Base-by-base conservation (phyloP, 2,329 filamentous ascomycete species). In the Talaromyces marneffei region DNA sequence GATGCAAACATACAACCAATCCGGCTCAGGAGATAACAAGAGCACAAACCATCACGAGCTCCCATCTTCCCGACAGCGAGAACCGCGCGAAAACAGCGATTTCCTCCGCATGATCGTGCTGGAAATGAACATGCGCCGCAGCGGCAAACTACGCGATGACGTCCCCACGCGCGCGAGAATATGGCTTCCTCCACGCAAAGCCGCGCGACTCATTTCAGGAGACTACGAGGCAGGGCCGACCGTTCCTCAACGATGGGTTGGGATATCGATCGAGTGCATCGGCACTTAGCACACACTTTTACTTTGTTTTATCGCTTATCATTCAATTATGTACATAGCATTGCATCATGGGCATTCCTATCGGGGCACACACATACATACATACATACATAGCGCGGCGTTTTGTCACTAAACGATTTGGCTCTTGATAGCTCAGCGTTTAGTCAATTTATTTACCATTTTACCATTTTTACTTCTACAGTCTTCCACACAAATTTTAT, bases 41-140 rank as follows among this genome's bases (percentile, higher is more conserved):
- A 70, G 74, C 42, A 75, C 79, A 62, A 74, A 25, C 2, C 33
- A 39, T 40, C 52, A 70, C 10, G 73, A 74, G 50, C 67, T 71
- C 4, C 72, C 74, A 2, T 77, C 80, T 2, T 77, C 80, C 16
- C 81, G 84, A 10, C 83, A 84, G 66, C 79, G 85, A n/a, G 85
- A 87, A 67, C 82, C 83, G 29, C 77, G 85, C 56, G 85, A 87
- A 68, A 87, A 87, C 70, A 78, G 81, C 65, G 81, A 87, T 67
- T 87, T 87, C 69, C 72, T 87, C 52, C 81, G 85, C 37, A 81
- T 87, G 65, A 83, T 87, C 16, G 85, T 87, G 10, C 76, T 87
- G 53, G 85, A 87, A 72, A 86, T 87, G 84, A 87, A 87, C 70
- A 87, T 87, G 85, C 80, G 85, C 39, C 80, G 85, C 46, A 78